Conservation (phyloP, 1,284 basidiomycete species). For the Austroboletus novae-zelandiae region DNA sequence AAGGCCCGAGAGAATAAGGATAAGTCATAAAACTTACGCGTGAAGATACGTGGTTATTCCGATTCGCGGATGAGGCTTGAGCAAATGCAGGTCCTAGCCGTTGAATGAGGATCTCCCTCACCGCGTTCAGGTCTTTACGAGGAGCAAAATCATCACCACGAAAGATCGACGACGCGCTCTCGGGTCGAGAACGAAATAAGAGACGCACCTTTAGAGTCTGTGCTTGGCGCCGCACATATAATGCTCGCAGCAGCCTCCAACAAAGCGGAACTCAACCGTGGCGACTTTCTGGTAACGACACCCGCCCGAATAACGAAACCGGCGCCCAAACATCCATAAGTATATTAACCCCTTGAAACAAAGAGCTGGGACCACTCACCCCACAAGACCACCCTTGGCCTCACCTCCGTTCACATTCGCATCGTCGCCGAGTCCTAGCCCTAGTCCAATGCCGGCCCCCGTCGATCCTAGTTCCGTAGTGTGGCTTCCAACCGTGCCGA, state of each 20-base stretch:
- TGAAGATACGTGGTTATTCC: conserved; percentile 53
- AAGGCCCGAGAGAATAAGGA: neutral
- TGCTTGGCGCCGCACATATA: conserved; percentile 56
- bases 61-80: conserved; percentile 50
- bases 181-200: neutral
- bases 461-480: conserved; percentile 44
- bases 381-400: neutral
- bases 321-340: conserved; percentile 4
- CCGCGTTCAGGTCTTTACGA: conserved; percentile 51
- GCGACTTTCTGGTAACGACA: conserved; percentile 31
- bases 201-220: conserved; percentile 54
- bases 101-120: conserved; percentile 54
- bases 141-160: neutral
- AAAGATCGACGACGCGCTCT: conserved; percentile 1
- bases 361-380: conserved; percentile 14
- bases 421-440: neutral
- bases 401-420: neutral
- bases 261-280: conserved; percentile 42
- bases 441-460: conserved; percentile 4
- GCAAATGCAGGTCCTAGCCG: conserved; percentile 57
- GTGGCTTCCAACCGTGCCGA: conserved; percentile 58
- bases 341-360: conserved; percentile 4
- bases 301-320: neutral
- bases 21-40: conserved; percentile 37
- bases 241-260: conserved; percentile 66